Percentiles rank a stretch among this genome's conserved stretches.
Conservation (phyloP, 2,329 filamentous ascomycete species). For the Erysiphe neolycopersici region DNA sequence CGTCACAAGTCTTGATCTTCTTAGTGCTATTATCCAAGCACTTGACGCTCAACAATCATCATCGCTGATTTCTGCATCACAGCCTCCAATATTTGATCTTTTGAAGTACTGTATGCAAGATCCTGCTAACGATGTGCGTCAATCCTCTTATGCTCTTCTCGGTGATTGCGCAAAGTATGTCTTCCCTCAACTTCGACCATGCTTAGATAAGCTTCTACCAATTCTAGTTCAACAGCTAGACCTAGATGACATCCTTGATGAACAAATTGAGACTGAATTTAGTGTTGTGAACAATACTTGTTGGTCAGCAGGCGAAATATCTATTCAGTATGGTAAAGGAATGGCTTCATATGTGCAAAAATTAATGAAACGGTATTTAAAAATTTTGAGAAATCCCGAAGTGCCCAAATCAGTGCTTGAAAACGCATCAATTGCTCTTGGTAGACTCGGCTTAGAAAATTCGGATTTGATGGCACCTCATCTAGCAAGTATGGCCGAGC, state of each 20-base stretch:
- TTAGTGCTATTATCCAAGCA: slow-evolving; percentile 83
- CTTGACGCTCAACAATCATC: slow-evolving; percentile 46
- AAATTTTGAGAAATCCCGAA: slow-evolving; percentile 62
- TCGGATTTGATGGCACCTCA: slow-evolving; percentile 52
- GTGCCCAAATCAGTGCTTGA: slow-evolving; percentile 73
- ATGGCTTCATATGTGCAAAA: slow-evolving; percentile 56
- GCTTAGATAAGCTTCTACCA: slow-evolving; percentile 46
- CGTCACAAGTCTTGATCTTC: slow-evolving; percentile 75
- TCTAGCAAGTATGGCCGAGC: slow-evolving; percentile 51
- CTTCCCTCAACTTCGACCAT: slow-evolving; percentile 52
- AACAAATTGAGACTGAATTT: slow-evolving; percentile 62
- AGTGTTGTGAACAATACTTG: slow-evolving; percentile 95
- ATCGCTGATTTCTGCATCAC: slow-evolving; percentile 48
- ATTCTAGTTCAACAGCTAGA: slow-evolving; percentile 75
- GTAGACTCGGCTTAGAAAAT: slow-evolving; percentile 59
- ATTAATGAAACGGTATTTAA: slow-evolving; percentile 48
- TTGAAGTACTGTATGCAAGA: slow-evolving; percentile 84
- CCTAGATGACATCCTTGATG: slow-evolving; percentile 45
- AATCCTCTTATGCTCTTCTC: slow-evolving; percentile 83
- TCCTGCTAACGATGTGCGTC: slow-evolving; percentile 67
- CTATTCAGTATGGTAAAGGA: slow-evolving; percentile 46
- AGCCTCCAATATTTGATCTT: slow-evolving; percentile 72
- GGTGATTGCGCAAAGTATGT: slow-evolving; percentile 89
- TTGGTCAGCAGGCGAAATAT: slow-evolving; percentile 87
- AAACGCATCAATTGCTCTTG: slow-evolving; percentile 82